These are phyloP conservation scores for Acer campestre DNA, from an alignment of 345 rosid genomes.

Conservation along the genomic window DNA sequence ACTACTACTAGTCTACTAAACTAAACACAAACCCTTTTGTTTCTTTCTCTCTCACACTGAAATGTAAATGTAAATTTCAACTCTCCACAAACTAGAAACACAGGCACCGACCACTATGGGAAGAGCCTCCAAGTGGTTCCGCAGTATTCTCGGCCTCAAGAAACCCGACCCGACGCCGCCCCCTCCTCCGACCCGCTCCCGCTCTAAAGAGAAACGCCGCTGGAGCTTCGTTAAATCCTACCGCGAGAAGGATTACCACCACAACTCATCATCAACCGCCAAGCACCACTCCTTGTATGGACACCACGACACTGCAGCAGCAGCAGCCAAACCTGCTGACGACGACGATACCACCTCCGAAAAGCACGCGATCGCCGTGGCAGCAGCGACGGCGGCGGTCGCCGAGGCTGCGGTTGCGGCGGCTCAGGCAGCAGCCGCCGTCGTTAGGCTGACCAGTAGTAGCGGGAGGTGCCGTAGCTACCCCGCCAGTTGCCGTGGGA, in stretches of 20 bases:
- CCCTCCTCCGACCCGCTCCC: background rate
- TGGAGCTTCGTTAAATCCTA: slow-evolving; percentile 88
- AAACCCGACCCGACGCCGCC: slow-evolving; percentile 45
- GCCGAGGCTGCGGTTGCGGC: slow-evolving; percentile 85
- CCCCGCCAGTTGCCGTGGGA: slow-evolving; percentile 26
- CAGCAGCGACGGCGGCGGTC: slow-evolving; percentile 77
- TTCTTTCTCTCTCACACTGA: slow-evolving; percentile 3
- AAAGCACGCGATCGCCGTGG: slow-evolving; percentile 76
- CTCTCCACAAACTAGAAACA: background rate
- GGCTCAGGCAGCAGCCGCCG: slow-evolving; percentile 78
- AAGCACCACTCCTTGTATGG: slow-evolving; percentile 12
- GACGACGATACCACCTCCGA: background rate
- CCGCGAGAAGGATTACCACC: slow-evolving; percentile 43
- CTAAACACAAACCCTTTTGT: background rate
- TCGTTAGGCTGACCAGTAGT: slow-evolving; percentile 66
- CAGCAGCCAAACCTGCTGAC: slow-evolving; percentile 8
- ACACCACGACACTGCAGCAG: slow-evolving; percentile 2
- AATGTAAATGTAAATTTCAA: background rate
- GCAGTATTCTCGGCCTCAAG: slow-evolving; percentile 65
- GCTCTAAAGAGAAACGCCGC: slow-evolving; percentile 57
- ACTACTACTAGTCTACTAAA: background rate
- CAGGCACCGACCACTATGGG: slow-evolving; percentile 50
- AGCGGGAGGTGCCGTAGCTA: slow-evolving; percentile 58
- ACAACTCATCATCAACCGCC: background rate
- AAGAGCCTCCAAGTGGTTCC: slow-evolving; percentile 82